These are phyloP conservation scores for Pholiota adiposa DNA, from an alignment of 1,284 basidiomycete genomes.

Conservation along the genomic window DNA sequence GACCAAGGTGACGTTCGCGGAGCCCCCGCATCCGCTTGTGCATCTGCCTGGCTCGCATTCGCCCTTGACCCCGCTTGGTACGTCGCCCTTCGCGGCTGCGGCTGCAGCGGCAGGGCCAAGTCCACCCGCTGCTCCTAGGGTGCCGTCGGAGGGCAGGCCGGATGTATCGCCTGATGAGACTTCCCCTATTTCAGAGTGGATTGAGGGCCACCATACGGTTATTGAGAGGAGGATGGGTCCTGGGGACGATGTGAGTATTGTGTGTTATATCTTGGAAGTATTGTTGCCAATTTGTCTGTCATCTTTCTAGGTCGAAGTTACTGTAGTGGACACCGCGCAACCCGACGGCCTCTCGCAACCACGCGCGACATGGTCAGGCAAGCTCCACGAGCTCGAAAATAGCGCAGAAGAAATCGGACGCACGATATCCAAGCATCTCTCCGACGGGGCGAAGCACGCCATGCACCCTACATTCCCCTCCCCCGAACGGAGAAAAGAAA, in stretches of 20 bases:
- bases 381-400: conserved; percentile 20
- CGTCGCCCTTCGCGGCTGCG: too few relatives aligned
- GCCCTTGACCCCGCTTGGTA: not conserved
- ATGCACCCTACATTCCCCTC: not conserved
- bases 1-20: conserved; percentile 8
- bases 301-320: conserved; percentile 30
- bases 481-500: not conserved
- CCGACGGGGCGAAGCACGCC: conserved; percentile 2
- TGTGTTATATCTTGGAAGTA: not conserved
- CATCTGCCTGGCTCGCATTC: not conserved
- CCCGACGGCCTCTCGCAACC: not conserved
- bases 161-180: conserved; percentile 43
- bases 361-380: conserved; percentile 20
- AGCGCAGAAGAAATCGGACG: conserved; percentile 20
- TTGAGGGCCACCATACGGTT: conserved; percentile 69
- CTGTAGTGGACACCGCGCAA: conserved; percentile 22
- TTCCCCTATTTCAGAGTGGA: conserved; percentile 57
- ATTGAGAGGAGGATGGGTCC: conserved; percentile 61
- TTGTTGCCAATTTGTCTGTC: too few relatives aligned
- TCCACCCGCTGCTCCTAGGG: too few relatives aligned
- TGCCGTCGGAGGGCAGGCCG: not conserved
- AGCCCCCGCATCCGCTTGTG: not conserved
- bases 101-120: too few relatives aligned
- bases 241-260: conserved; percentile 64
- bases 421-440: conserved; percentile 8